phyloP scores from a whole-genome alignment of 352 stramenopile species.

The Pseudoperonospora humuli region DNA sequence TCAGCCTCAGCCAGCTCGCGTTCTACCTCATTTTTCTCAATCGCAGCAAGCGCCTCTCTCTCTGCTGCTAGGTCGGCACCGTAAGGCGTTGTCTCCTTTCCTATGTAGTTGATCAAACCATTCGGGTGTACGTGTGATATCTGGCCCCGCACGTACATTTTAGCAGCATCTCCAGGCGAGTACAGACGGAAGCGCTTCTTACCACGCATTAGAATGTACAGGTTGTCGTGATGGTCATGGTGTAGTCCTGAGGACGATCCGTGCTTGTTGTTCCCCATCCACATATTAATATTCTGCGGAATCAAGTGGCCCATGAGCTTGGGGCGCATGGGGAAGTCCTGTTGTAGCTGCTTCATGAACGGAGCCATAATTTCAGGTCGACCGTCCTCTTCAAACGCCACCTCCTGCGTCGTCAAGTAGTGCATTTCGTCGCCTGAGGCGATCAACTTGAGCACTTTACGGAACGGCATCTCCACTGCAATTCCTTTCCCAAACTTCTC shows the following conservation, averaged over 20 bases:
- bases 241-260: constrained; percentile 90
- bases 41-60: constrained; percentile 41
- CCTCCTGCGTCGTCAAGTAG: constrained; percentile 89
- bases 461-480: constrained; percentile 77
- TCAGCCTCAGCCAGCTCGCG: constrained; percentile 53
- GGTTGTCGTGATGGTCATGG: constrained; percentile 99
- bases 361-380: constrained; percentile 78
- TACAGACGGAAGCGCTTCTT: constrained; percentile 94
- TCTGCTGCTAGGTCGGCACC: constrained; percentile 58
- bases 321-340: constrained; percentile 82
- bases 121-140: constrained; percentile 89
- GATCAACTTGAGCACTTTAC: constrained; percentile 66
- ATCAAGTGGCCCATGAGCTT: constrained; percentile 84
- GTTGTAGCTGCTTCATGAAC: constrained; percentile 67
- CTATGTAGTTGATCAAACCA: constrained; percentile 93
- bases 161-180: constrained; percentile 75
- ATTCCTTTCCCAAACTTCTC: constrained; percentile 85
- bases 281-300: constrained; percentile 94
- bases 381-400: constrained; percentile 66
- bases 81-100: constrained; percentile 76
- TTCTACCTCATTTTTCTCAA: constrained; percentile 60
- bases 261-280: constrained; percentile 89
- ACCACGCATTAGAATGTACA: constrained; percentile 93
- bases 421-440: constrained; percentile 61
- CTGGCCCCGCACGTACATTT: constrained; percentile 89